Percentiles rank a stretch among this genome's conserved stretches.
Evolutionary conservation across 306 rosid genomes (phyloP).

Genomic region (Betula pendula): DNA sequence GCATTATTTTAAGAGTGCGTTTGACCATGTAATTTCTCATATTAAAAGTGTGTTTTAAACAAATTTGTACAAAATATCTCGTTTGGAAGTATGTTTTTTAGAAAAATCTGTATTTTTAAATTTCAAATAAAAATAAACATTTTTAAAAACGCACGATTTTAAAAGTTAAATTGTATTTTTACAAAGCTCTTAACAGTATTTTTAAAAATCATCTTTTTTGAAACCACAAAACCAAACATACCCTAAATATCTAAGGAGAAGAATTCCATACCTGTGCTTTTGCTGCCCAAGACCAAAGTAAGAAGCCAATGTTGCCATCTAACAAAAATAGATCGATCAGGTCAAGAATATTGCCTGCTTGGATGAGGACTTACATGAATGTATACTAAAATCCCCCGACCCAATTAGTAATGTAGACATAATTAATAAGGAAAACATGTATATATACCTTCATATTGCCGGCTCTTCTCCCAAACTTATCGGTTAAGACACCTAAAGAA

Average conservation of each 20-base stretch:
- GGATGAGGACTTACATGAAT: neutral
- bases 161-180: no score
- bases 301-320: conserved; percentile 95
- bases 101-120: no score
- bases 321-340: conserved; percentile 16
- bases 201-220: no score
- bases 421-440: neutral
- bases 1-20: no score
- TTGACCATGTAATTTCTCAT: no score
- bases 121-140: no score
- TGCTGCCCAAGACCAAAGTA: conserved; percentile 90
- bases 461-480: conserved; percentile 88
- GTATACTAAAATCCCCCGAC: neutral
- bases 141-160: no score
- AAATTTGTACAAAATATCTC: no score
- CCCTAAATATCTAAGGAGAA: neutral
- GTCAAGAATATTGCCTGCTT: neutral
- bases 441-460: conserved; percentile 90
- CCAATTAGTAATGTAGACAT: neutral
- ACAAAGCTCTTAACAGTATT: no score
- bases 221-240: no score
- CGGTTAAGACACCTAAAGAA: conserved; percentile 62
- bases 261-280: conserved; percentile 67
- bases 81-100: no score
- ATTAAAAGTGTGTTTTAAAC: no score